These are phyloP conservation scores for Akebia trifoliata DNA, from an alignment of 164 flowering plant genomes.

Conservation along the genomic window DNA sequence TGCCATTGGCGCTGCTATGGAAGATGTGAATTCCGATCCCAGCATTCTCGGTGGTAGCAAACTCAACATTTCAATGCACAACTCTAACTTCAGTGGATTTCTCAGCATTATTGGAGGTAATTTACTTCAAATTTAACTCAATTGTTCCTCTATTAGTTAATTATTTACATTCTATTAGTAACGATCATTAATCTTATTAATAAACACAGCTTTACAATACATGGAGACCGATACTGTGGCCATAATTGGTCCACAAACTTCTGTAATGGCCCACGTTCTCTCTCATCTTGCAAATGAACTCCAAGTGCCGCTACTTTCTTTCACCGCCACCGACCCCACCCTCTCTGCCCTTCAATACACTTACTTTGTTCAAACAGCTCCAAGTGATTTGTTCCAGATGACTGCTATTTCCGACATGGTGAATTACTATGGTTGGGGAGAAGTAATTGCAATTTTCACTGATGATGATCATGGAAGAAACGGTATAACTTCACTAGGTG, in stretches of 20 bases:
- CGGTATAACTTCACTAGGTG: constrained; percentile 19
- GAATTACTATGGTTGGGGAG: constrained; percentile 18
- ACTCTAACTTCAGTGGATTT: constrained; percentile 62
- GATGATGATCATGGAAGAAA: constrained; percentile 24
- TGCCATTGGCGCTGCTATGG: constrained; percentile 64
- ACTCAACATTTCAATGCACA: constrained; percentile 36
- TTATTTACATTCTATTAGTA: neutral
- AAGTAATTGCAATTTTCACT: constrained; percentile 17
- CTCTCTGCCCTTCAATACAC: constrained; percentile 24
- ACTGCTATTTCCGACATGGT: constrained; percentile 21
- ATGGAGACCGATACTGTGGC: constrained; percentile 24
- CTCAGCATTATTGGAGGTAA: constrained; percentile 56
- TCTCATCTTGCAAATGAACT: constrained; percentile 26
- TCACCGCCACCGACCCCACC: constrained; percentile 22
- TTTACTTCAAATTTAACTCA: neutral
- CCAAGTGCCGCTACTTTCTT: constrained; percentile 21
- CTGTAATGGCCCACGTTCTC: constrained; percentile 22
- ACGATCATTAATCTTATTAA: too few relatives aligned
- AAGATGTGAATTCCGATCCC: constrained; percentile 62
- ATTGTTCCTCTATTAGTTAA: constrained; percentile 3
- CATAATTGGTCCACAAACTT: constrained; percentile 24
- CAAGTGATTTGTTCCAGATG: constrained; percentile 21
- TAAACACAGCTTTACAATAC: constrained; percentile 35
- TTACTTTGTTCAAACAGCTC: constrained; percentile 21
- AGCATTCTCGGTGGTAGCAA: constrained; percentile 52